Evolutionary conservation across 768 basidiomycete species (phyloP), one percentile per base, ranked within the genome.

Genomic region (Termitomyces sp.): DNA sequence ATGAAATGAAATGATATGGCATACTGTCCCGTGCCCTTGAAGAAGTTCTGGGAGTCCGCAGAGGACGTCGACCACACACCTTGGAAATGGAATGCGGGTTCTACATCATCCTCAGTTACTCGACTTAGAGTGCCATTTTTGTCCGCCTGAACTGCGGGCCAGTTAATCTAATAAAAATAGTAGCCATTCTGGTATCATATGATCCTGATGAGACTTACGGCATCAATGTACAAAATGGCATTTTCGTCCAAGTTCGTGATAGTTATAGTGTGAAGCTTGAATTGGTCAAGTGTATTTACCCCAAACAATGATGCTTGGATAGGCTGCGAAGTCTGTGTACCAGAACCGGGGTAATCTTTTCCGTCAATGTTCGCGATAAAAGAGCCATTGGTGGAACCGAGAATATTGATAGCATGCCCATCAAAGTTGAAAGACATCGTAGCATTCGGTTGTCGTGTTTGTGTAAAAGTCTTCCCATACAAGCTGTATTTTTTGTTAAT

Each of bases 361-460:
- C 51, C 57, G 21, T 58, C 57, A 6, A 58, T 47, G 23, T 41
- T 53, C 21, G 35, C 57, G 9, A 31, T 11, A 38, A 29, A 47
- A 25, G 34, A 45, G n/a, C 57, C 57, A 41, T 53, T 58, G 1
- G 34, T 51, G 16, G 56, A 58, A 6, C 56, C 51, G 31, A 29
- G 32, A 16, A 58, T 19, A 27, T 12, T 45, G 27, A 53, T 16
- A 31, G 42, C 11, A 25, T 17, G 21, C 9, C 57, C 57, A 2
- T 58, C 57, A 23, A 58, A 58, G 11, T 35, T 31, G 11, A 45
- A 53, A 9, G 57, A 40, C 34, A 58, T 34, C 2, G 51, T 53
- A 5, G 51, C 57, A 21, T 52, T 46, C 23, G 9, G 19, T 14
- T 31, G 23, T 2, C 45, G 31, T 10, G 44, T 58, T 40, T 35